A percentile compares a stretch with the other conserved stretches of the same genome.
Conservation (phyloP, 352 stramenopile genomes). For the Phytophthora cajani region DNA sequence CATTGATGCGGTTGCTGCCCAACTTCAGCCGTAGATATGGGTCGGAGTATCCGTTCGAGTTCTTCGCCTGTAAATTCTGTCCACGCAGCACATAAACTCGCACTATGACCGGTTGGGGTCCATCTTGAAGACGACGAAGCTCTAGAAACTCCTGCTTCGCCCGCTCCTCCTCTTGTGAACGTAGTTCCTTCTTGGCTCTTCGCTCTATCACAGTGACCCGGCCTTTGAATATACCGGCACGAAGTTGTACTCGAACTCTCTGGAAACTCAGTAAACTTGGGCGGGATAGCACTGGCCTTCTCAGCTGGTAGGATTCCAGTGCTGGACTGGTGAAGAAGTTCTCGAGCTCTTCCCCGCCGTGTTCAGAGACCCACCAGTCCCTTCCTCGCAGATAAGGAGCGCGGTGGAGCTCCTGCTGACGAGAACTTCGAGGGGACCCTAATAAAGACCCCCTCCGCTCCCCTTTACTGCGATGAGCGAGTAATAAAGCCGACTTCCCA, state of each 20-base stretch:
- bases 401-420: conserved; percentile 30
- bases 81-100: conserved; percentile 80
- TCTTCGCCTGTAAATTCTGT: conserved; percentile 80
- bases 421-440: conserved; percentile 13
- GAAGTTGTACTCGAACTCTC: conserved; percentile 60
- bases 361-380: conserved; percentile 80
- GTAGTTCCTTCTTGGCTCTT: conserved; percentile 14
- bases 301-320: conserved; percentile 81
- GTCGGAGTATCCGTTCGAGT: conserved; percentile 80
- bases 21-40: conserved; percentile 81
- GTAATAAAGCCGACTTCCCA: conserved; percentile 50
- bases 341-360: conserved; percentile 81
- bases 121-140: conserved; percentile 34
- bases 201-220: conserved; percentile 66
- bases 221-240: conserved; percentile 84
- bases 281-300: conserved; percentile 62
- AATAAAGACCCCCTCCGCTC: conserved; percentile 2
- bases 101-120: conserved; percentile 65
- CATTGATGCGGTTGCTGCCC: conserved; percentile 73
- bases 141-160: conserved; percentile 32
- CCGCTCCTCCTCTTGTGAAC: conserved; percentile 27
- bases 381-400: conserved; percentile 61
- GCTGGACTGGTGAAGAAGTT: conserved; percentile 71
- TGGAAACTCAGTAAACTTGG: conserved; percentile 62
- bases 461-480: conserved; percentile 14